These are phyloP conservation scores for Sextonia rubra DNA, from an alignment of 164 flowering plant genomes.

Conservation along the genomic window DNA sequence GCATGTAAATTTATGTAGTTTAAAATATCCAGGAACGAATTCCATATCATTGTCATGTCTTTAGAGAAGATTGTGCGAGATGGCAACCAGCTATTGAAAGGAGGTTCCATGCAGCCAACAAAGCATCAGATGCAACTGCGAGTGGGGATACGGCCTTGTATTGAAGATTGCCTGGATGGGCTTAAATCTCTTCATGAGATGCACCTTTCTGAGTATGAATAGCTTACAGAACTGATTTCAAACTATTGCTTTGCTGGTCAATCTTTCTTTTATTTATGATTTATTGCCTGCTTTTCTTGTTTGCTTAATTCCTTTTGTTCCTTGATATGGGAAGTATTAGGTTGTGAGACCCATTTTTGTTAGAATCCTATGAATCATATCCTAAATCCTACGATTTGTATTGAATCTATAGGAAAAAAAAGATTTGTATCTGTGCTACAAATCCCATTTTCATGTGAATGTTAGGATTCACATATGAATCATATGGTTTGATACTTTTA, in stretches of 20 bases:
- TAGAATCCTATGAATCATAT: too few relatives aligned
- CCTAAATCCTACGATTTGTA: too few relatives aligned
- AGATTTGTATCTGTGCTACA: too few relatives aligned
- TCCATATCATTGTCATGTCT: conserved; percentile 42
- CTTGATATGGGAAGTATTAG: neutral
- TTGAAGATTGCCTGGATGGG: conserved; percentile 69
- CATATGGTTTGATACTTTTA: too few relatives aligned
- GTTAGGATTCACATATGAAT: too few relatives aligned
- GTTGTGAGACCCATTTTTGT: neutral
- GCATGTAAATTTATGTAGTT: conserved; percentile 1
- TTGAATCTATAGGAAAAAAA: too few relatives aligned
- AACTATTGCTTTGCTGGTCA: neutral
- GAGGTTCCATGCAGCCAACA: conserved; percentile 35
- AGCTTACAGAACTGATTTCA: neutral
- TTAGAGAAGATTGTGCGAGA: conserved; percentile 64
- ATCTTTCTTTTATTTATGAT: neutral
- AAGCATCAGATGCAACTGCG: conserved; percentile 50
- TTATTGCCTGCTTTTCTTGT: neutral
- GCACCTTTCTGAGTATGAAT: conserved; percentile 73
- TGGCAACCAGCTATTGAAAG: conserved; percentile 54
- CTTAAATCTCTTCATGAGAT: conserved; percentile 61
- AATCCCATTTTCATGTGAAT: too few relatives aligned
- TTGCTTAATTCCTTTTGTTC: neutral
- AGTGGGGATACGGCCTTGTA: conserved; percentile 61
- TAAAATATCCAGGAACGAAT: conserved; percentile 48